Conservation (phyloP, 2,329 filamentous ascomycete species). For the Chaetomiaceae sp. region DNA sequence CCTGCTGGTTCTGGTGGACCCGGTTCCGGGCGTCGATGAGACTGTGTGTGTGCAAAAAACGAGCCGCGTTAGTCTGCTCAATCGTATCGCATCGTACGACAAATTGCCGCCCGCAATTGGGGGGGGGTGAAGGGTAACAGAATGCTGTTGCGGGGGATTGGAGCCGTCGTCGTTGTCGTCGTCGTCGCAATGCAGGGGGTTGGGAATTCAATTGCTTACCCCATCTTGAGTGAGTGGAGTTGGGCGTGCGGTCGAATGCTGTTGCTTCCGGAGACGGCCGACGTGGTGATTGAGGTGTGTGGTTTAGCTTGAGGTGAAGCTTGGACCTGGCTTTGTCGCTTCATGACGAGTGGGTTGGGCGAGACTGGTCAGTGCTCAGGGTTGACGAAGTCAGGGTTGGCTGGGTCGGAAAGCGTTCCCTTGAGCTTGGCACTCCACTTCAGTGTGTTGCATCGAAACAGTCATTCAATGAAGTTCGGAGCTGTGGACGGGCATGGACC, state of each 20-base stretch:
- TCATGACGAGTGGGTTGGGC: constrained; percentile 4
- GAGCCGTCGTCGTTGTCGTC: too few species aligned
- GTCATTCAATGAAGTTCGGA: too few species aligned
- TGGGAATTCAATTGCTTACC: constrained; percentile 9
- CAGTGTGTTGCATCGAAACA: too few species aligned
- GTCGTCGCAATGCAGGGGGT: background rate
- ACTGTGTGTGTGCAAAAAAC: constrained; percentile 29
- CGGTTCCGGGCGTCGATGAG: constrained; percentile 68
- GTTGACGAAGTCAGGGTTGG: constrained; percentile 3
- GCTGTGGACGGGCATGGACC: too few species aligned
- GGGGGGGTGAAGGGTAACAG: too few species aligned
- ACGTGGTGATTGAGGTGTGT: constrained; percentile 10
- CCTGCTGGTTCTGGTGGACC: constrained; percentile 67
- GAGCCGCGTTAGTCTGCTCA: too few species aligned
- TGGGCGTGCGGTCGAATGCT: background rate
- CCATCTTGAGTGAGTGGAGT: constrained; percentile 16
- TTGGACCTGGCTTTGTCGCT: constrained; percentile 1
- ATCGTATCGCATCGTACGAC: constrained; percentile 20
- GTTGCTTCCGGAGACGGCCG: background rate
- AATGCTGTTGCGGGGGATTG: background rate
- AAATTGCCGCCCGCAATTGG: constrained; percentile 6
- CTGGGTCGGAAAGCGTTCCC: background rate
- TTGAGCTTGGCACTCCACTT: too few species aligned
- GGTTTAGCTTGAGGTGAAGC: constrained; percentile 1
- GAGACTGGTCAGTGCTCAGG: constrained; percentile 10